Evolutionary conservation across 2,329 filamentous ascomycete genomes (phyloP).

Genomic region (Beauveria rudraprayagi): DNA sequence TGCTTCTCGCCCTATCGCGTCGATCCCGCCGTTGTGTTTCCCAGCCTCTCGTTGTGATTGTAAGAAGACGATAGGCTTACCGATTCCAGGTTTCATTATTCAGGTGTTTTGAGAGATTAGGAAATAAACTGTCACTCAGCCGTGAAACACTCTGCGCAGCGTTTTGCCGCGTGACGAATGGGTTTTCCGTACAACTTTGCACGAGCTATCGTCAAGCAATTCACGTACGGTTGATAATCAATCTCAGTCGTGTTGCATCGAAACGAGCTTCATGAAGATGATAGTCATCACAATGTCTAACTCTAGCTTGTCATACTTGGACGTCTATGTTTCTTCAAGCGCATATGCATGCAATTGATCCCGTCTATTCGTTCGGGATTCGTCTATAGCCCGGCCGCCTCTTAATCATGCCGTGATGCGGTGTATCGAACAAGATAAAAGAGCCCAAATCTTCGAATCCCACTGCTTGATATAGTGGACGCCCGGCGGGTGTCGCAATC

Average conservation of each 20-base stretch:
- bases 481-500: constrained; percentile 9
- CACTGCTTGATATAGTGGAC: background rate
- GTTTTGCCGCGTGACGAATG: background rate
- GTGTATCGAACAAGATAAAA: constrained; percentile 1
- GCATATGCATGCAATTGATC: background rate
- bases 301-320: background rate
- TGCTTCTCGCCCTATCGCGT: no score
- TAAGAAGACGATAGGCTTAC: no score
- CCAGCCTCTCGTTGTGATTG: no score
- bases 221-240: no score
- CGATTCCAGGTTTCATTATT: no score
- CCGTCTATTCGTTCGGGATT: no score
- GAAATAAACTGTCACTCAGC: background rate
- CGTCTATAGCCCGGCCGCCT: background rate
- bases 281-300: background rate
- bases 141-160: background rate
- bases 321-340: background rate
- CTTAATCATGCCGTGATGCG: constrained; percentile 7
- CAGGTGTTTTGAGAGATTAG: background rate
- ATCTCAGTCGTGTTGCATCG: background rate
- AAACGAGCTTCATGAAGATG: background rate
- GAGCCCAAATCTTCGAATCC: constrained; percentile 3
- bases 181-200: background rate
- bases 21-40: no score
- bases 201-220: background rate